Base-by-base conservation (phyloP, 768 basidiomycete genomes). In the Zangia roseola region DNA sequence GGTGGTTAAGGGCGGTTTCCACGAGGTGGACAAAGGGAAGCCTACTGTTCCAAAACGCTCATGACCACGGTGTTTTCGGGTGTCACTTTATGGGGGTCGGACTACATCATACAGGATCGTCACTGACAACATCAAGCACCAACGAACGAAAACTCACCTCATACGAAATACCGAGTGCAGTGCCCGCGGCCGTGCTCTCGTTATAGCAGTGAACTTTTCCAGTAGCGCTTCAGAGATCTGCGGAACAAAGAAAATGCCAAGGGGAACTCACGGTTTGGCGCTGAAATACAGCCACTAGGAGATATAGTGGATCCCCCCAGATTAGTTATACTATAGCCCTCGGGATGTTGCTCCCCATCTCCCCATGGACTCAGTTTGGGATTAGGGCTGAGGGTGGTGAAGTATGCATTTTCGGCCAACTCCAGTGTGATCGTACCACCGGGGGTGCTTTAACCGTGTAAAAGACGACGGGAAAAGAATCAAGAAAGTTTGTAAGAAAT, bases 181-280 rank as follows among this genome's bases (percentile, higher is more conserved):
- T 51, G 13, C 59, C 59, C 2, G 49, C 40, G 23, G 52, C 42
- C 44, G 12, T 26, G 21, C 42, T 12, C 19, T 45, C 0, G 24
- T 62, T 58, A 25, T 30, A 4, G 17, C 56, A 13, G 40, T 60
- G 59, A 1, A 60, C 59, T 60, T 10, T 3, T 30, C 17, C 14
- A 37, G 20, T 2, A 20, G 12, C n/a, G 4, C 4, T 6, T 58
- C 33, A 53, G 37, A 45, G 21, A 31, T 25, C 17, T 16, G 34
- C 4, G 10, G 16, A 36, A 40, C 13, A 6, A 9, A 5, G 3
- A 28, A 5, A 21, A 40, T 2, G 17, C 12, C 6, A 23, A 24
- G 31, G 35, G 2, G 5, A 25, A 46, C 59, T 50, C 35, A 60
- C 58, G 24, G 30, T 60, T 60, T 30, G 58, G 58, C 0, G 31